Conservation (phyloP, 192 early-diverging fungal genomes). For the Gigaspora rosea region DNA sequence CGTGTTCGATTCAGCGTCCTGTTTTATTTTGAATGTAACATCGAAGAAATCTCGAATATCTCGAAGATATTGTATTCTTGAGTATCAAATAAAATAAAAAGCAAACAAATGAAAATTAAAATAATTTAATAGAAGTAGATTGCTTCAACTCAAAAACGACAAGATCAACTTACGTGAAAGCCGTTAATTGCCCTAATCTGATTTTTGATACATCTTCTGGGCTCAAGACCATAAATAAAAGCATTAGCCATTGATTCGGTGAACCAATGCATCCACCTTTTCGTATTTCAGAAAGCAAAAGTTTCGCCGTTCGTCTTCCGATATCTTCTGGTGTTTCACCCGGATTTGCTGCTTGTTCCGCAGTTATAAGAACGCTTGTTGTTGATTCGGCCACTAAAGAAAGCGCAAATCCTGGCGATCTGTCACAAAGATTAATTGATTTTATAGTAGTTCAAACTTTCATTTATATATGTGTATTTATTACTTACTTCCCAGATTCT, state of each 20-base stretch:
- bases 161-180: slow-evolving; percentile 70
- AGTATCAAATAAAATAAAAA: neutral
- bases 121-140: neutral
- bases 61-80: slow-evolving; percentile 88
- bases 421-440: slow-evolving; percentile 27
- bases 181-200: slow-evolving; percentile 79
- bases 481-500: slow-evolving; percentile 73
- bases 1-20: slow-evolving; percentile 65
- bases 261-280: slow-evolving; percentile 92
- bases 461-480: neutral
- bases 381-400: slow-evolving; percentile 92
- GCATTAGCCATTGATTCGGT: slow-evolving; percentile 80
- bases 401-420: slow-evolving; percentile 89
- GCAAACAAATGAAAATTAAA: slow-evolving; percentile 9
- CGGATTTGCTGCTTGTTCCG: slow-evolving; percentile 79
- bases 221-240: slow-evolving; percentile 84
- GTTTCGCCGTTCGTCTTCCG: slow-evolving; percentile 71
- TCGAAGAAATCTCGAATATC: slow-evolving; percentile 91
- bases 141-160: neutral
- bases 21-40: slow-evolving; percentile 88
- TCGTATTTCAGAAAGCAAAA: slow-evolving; percentile 82
- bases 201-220: slow-evolving; percentile 95
- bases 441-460: neutral
- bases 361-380: slow-evolving; percentile 77
- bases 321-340: slow-evolving; percentile 92